These are phyloP conservation scores for Penicillium antarcticum DNA, from an alignment of 495 filamentous ascomycete genomes.

Conservation along the genomic window DNA sequence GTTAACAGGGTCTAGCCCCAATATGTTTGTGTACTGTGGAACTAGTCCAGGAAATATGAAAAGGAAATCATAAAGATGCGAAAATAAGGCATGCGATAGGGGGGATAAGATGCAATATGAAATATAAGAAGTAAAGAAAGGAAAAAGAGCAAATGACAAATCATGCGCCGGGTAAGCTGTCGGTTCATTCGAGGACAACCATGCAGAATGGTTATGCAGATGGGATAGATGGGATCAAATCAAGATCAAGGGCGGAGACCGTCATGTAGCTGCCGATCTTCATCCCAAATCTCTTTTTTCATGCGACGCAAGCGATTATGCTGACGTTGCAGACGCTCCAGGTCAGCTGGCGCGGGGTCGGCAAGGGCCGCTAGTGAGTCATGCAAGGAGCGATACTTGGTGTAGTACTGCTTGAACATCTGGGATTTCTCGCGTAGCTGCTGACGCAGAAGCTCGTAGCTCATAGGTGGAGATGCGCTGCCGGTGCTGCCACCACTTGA, in stretches of 20 bases:
- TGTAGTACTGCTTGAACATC: slow-evolving; percentile 60
- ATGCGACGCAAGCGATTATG: slow-evolving; percentile 55
- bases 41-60: background rate
- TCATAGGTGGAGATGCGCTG: slow-evolving; percentile 45
- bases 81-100: background rate
- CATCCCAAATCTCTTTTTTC: slow-evolving; percentile 66
- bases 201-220: slow-evolving; percentile 13
- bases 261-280: slow-evolving; percentile 31
- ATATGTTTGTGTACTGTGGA: too few relatives aligned
- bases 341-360: slow-evolving; percentile 52
- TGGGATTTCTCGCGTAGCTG: slow-evolving; percentile 53
- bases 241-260: slow-evolving; percentile 16
- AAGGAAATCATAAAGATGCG: background rate
- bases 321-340: slow-evolving; percentile 58
- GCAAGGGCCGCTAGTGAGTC: slow-evolving; percentile 49
- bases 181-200: background rate
- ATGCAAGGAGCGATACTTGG: slow-evolving; percentile 61
- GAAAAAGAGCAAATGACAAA: background rate
- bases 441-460: slow-evolving; percentile 36
- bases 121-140: background rate
- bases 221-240: background rate
- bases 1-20: background rate
- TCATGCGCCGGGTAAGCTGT: background rate
- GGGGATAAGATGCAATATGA: background rate
- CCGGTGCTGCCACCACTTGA: slow-evolving; percentile 46